Evolutionary conservation across 257 asterid species (phyloP), one percentile per base, ranked within the genome.

Genomic region (Solanum etuberosum): DNA sequence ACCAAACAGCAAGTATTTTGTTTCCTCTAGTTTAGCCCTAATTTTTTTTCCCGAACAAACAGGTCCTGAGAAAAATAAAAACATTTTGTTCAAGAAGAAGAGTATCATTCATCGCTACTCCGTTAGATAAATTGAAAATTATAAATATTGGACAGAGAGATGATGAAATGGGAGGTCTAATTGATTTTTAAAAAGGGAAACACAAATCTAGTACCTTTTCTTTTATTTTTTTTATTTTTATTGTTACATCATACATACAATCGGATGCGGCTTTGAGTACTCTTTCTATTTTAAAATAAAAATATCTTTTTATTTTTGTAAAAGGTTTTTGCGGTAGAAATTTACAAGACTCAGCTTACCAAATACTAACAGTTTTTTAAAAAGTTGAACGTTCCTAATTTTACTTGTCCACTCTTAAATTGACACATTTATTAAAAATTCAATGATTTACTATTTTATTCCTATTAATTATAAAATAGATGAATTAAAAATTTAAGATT

Each of bases 381-480:
- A 48, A 48, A 5, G 4, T 48, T 48, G 59, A 18, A 48, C 32
- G 3, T 31, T 0, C 32, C 32, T 31, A 16, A 48, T 48, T n/a
- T n/a, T 48, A 48, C 0, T 48, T 48, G 21, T 51, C 23, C 4
- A 51, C 20, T 2, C 18, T 51, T 18, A 16, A 0, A 51, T 51
- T 0, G 23, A 16, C 4, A 16, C 8, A 51, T 9, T 1, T 51
- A 0, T 51, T 51, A 51, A 51, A 21, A 51, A 51, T 7, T 6
- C 0, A 51, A 2, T 42, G 4, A 42, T 12, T 13, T 42, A 42
- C 1, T 4, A 0, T 42, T 11, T 42, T 42, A 0, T 0, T 5
- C 5, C 0, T 43, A 51, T 51, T 54, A 54, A 54, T 54, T 18
- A 18, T 54, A 4, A 54, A 54, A 21, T 54, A 6, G 10, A 54